phyloP scores from a whole-genome alignment of 192 early-diverging fungal species.

The Gamsiella multidivaricata region DNA sequence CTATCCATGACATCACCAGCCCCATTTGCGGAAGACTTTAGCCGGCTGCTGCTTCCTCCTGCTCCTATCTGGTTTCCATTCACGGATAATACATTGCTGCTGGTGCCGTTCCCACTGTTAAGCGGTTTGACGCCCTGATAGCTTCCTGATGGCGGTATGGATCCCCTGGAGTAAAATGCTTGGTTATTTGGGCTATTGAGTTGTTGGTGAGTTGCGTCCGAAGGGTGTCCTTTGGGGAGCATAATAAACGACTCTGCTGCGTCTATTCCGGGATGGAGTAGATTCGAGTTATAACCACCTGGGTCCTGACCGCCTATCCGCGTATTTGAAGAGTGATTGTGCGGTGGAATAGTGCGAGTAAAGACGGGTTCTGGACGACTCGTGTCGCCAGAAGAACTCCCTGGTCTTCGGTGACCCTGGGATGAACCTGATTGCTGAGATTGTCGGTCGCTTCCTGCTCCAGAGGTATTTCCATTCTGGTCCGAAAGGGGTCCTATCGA shows the following conservation, averaged over 20 bases:
- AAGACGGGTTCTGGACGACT: slow-evolving; percentile 27
- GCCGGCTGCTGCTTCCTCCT: not conserved
- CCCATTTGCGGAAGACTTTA: slow-evolving; percentile 16
- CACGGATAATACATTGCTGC: not conserved
- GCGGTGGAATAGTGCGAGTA: slow-evolving; percentile 30
- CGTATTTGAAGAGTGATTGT: not conserved
- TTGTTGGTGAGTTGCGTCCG: slow-evolving; percentile 9
- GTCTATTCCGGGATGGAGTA: slow-evolving; percentile 17
- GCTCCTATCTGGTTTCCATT: slow-evolving; percentile 3
- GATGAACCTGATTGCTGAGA: not conserved
- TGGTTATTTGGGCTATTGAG: slow-evolving; percentile 8
- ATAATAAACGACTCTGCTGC: slow-evolving; percentile 48
- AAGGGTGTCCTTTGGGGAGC: slow-evolving; percentile 31
- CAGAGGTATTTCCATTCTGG: slow-evolving; percentile 31
- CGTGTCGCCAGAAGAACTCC: slow-evolving; percentile 5
- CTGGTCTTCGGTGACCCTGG: slow-evolving; percentile 1
- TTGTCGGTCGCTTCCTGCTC: slow-evolving; percentile 21
- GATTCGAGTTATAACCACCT: not conserved
- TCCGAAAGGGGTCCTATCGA: slow-evolving; percentile 20
- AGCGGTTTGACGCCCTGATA: not conserved
- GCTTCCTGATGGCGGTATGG: not conserved
- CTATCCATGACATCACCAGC: slow-evolving; percentile 16
- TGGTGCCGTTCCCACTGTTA: not conserved
- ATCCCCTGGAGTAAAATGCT: slow-evolving; percentile 16
- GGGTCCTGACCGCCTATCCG: slow-evolving; percentile 13